Evolutionary conservation across 352 stramenopile genomes (phyloP).

Genomic region (Globisporangium takayamanum): DNA sequence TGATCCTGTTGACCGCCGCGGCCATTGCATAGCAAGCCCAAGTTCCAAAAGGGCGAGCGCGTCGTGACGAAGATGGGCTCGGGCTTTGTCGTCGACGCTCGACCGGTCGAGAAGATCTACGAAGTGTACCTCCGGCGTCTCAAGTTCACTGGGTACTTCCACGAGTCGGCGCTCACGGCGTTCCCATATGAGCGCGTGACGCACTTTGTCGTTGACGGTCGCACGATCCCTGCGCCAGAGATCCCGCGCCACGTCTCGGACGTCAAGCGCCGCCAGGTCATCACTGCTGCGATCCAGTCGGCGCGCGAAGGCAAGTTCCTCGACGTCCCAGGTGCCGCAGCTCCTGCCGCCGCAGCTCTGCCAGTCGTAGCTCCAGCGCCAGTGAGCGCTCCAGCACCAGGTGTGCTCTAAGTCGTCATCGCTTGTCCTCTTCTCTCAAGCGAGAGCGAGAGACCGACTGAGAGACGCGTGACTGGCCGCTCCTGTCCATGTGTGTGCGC

Average conservation of each 20-base stretch:
- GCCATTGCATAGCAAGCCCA: slow-evolving; percentile 36
- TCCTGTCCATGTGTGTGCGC: too few relatives aligned
- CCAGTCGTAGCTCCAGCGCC: not conserved
- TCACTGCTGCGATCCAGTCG: slow-evolving; percentile 62
- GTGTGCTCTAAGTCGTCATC: not conserved
- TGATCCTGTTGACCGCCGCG: not conserved
- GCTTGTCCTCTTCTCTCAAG: not conserved
- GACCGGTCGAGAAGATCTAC: slow-evolving; percentile 67
- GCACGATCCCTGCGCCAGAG: slow-evolving; percentile 52
- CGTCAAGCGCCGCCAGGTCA: slow-evolving; percentile 63
- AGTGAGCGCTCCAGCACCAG: not conserved
- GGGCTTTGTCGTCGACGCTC: slow-evolving; percentile 59
- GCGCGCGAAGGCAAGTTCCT: slow-evolving; percentile 27
- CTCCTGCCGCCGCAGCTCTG: not conserved
- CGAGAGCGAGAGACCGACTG: not conserved
- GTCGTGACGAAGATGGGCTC: slow-evolving; percentile 75
- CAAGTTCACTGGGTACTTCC: slow-evolving; percentile 63
- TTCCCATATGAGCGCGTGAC: slow-evolving; percentile 85
- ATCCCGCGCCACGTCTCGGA: slow-evolving; percentile 63
- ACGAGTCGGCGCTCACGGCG: slow-evolving; percentile 47
- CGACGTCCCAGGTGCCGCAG: not conserved
- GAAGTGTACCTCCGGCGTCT: slow-evolving; percentile 72
- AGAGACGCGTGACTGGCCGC: not conserved
- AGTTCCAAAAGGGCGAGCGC: slow-evolving; percentile 70
- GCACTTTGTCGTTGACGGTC: slow-evolving; percentile 79